phyloP scores from a whole-genome alignment of 2,329 filamentous ascomycete genomes.

The Myriosclerotinia scirpicola region DNA sequence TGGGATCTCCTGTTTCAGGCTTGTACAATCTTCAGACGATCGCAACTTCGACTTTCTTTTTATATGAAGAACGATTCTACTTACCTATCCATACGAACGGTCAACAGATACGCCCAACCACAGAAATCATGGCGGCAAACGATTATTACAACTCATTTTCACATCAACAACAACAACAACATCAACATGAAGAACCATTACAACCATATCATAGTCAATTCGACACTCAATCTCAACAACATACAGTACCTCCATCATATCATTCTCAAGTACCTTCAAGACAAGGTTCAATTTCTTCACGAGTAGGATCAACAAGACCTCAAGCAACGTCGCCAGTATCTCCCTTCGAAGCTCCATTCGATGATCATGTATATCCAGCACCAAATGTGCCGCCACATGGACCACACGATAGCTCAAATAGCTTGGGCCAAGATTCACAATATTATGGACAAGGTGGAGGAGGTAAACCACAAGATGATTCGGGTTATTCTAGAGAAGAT shows the following conservation, averaged over 20 bases:
- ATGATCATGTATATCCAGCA: slow-evolving; percentile 64
- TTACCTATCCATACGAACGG: neutral
- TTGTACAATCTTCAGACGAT: slow-evolving; percentile 19
- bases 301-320: slow-evolving; percentile 24
- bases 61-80: neutral
- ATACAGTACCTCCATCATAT: slow-evolving; percentile 33
- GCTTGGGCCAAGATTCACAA: slow-evolving; percentile 54
- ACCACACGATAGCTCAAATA: slow-evolving; percentile 38
- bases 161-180: slow-evolving; percentile 22
- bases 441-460: slow-evolving; percentile 53
- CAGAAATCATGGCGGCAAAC: slow-evolving; percentile 37
- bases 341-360: slow-evolving; percentile 66
- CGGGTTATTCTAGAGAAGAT: slow-evolving; percentile 47
- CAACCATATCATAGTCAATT: slow-evolving; percentile 31
- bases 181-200: slow-evolving; percentile 21
- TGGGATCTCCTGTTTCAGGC: slow-evolving; percentile 21
- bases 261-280: slow-evolving; percentile 34
- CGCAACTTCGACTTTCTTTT: slow-evolving; percentile 3
- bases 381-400: slow-evolving; percentile 26
- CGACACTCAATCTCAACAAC: slow-evolving; percentile 25
- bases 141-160: slow-evolving; percentile 37
- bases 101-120: neutral
- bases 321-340: slow-evolving; percentile 43
- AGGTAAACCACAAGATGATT: slow-evolving; percentile 43
- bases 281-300: slow-evolving; percentile 23